phyloP scores from a whole-genome alignment of 2,329 filamentous ascomycete genomes.

The Cladosporium sp. region DNA sequence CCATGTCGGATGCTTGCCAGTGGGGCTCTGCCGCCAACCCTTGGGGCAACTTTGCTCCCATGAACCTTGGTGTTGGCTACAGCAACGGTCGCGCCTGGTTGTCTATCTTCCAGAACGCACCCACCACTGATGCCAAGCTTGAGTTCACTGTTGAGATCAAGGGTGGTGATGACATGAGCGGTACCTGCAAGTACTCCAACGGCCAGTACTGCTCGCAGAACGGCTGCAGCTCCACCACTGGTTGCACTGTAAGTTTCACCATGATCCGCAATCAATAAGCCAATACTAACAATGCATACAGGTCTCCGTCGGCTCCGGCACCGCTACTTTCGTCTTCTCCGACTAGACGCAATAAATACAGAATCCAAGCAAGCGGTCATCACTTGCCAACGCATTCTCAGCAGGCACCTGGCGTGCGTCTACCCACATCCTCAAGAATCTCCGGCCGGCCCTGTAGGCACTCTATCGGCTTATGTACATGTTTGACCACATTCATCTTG shows the following conservation, averaged over 20 bases:
- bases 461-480: conserved; percentile 19
- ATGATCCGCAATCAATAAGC: not conserved
- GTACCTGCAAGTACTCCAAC: conserved; percentile 66
- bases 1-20: conserved; percentile 68
- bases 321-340: conserved; percentile 51
- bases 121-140: conserved; percentile 69
- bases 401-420: conserved; percentile 20
- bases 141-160: conserved; percentile 77
- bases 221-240: conserved; percentile 54
- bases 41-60: conserved; percentile 81
- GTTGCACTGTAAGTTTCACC: conserved; percentile 73
- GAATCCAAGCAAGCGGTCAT: not conserved
- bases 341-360: not conserved
- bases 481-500: conserved; percentile 10
- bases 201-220: conserved; percentile 61
- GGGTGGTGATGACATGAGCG: conserved; percentile 60
- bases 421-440: conserved; percentile 12
- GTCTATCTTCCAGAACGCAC: conserved; percentile 80
- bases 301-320: conserved; percentile 54
- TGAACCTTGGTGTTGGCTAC: conserved; percentile 81
- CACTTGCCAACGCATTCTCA: conserved; percentile 2
- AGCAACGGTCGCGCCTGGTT: conserved; percentile 71
- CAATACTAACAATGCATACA: conserved; percentile 34
- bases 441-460: conserved; percentile 18
- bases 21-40: conserved; percentile 67